Conservation (phyloP, 2,329 filamentous ascomycete species). For the Sporothrix humicola region DNA sequence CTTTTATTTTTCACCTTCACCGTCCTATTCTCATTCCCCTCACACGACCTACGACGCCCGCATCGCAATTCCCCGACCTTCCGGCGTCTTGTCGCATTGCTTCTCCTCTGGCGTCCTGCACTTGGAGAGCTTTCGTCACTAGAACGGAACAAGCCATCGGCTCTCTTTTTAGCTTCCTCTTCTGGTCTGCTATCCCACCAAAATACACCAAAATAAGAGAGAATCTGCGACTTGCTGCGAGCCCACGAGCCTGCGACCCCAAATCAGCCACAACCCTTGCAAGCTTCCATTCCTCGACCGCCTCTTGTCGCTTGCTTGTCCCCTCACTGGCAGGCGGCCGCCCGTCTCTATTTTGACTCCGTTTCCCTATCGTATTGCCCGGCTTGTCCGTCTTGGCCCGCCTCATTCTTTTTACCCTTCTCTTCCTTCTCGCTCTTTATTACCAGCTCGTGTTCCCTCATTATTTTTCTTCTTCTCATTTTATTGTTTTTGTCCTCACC, state of each 20-base stretch:
- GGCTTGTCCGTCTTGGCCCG: background rate
- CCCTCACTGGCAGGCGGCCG: background rate
- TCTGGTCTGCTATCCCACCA: background rate
- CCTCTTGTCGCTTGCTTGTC: background rate
- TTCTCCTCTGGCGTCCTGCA: background rate
- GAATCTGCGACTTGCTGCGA: too few species aligned
- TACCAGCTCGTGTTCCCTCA: background rate
- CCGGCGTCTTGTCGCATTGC: background rate
- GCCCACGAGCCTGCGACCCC: background rate
- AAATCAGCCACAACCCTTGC: slow-evolving; percentile 11
- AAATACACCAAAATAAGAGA: background rate
- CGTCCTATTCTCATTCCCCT: background rate
- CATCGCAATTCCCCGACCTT: slow-evolving; percentile 5
- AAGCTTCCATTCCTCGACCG: slow-evolving; percentile 25
- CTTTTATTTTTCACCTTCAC: too few species aligned
- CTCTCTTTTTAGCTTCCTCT: background rate
- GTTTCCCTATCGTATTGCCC: background rate
- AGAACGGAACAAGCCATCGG: background rate
- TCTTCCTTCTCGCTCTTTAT: background rate
- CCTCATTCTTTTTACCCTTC: background rate
- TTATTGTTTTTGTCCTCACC: background rate
- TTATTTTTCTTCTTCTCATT: background rate
- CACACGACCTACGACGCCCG: background rate
- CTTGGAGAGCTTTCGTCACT: slow-evolving; percentile 17
- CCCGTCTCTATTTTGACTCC: slow-evolving; percentile 6